Conservation (phyloP, 139 green algal species). For the Microglena sp. region DNA sequence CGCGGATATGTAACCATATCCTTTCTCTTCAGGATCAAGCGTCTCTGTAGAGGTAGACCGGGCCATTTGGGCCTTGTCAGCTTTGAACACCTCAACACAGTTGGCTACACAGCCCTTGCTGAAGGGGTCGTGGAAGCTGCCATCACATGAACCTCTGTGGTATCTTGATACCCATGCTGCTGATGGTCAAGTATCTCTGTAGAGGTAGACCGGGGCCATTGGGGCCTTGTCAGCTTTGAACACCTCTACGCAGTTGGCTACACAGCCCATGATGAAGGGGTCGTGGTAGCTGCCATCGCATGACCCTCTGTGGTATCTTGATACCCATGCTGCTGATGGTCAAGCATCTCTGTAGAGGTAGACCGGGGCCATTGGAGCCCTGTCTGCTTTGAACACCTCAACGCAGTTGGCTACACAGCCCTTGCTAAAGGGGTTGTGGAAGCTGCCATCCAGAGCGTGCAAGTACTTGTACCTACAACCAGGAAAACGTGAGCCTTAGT, state of each 20-base stretch:
- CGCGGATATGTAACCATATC: no score
- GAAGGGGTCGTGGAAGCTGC: conserved; percentile 9
- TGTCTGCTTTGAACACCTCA: conserved; percentile 31
- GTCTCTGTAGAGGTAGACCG: not conserved
- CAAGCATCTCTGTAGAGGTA: conserved; percentile 10
- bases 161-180: not conserved
- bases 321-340: not conserved
- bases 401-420: conserved; percentile 36
- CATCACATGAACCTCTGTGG: not conserved
- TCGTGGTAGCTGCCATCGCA: conserved; percentile 10
- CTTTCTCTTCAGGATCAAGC: not conserved
- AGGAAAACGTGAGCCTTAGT: not conserved
- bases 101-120: not conserved
- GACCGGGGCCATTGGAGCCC: conserved; percentile 25
- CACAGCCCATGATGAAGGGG: not conserved
- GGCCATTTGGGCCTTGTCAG: not conserved
- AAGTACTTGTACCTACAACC: conserved; percentile 70
- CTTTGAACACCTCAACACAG: not conserved
- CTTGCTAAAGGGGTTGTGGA: conserved; percentile 80
- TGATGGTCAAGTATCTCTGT: not conserved
- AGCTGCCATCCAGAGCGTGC: conserved; percentile 50
- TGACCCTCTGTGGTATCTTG: conserved; percentile 4
- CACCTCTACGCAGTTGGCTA: not conserved
- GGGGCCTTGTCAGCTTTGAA: not conserved
- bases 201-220: not conserved